Evolutionary conservation across 257 asterid species (phyloP).

Genomic region (Fraxinus cuspidata): DNA sequence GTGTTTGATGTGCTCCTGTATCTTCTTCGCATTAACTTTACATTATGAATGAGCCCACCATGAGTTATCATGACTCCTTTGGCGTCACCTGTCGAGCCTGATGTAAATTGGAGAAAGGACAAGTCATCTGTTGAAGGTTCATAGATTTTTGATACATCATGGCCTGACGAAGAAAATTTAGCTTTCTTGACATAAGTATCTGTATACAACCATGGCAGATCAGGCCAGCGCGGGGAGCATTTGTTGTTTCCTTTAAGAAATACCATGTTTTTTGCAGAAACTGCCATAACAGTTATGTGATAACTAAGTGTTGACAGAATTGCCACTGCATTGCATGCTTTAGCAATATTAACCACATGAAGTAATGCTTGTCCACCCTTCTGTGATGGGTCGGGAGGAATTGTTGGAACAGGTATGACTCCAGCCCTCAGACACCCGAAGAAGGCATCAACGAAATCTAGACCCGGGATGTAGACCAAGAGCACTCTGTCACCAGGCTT

Average conservation of each 20-base stretch:
- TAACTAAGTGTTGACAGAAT: conserved; percentile 60
- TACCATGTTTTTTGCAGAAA: conserved; percentile 45
- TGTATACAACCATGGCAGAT: conserved; percentile 64
- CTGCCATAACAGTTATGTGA: conserved; percentile 53
- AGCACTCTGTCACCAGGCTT: conserved; percentile 58
- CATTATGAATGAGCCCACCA: conserved; percentile 65
- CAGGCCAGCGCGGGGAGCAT: conserved; percentile 48
- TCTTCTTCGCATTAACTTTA: conserved; percentile 56
- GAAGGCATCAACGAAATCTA: conserved; percentile 67
- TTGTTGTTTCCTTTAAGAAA: conserved; percentile 32
- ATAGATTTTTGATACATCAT: conserved; percentile 17
- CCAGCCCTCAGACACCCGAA: conserved; percentile 68
- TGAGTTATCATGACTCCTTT: conserved; percentile 78
- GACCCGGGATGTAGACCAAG: conserved; percentile 59
- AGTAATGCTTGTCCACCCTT: conserved; percentile 61
- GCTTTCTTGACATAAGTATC: conserved; percentile 58
- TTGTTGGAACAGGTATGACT: conserved; percentile 58
- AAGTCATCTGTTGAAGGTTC: conserved; percentile 41
- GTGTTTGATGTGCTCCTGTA: conserved; percentile 62
- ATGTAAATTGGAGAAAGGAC: conserved; percentile 70
- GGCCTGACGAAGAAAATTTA: conserved; percentile 27
- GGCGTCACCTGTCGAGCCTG: conserved; percentile 71
- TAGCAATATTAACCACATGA: conserved; percentile 56
- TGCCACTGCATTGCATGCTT: conserved; percentile 58
- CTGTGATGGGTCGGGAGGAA: conserved; percentile 63